These are phyloP conservation scores for Umbilicus rupestris DNA, from an alignment of 164 flowering plant species.

Conservation along the genomic window DNA sequence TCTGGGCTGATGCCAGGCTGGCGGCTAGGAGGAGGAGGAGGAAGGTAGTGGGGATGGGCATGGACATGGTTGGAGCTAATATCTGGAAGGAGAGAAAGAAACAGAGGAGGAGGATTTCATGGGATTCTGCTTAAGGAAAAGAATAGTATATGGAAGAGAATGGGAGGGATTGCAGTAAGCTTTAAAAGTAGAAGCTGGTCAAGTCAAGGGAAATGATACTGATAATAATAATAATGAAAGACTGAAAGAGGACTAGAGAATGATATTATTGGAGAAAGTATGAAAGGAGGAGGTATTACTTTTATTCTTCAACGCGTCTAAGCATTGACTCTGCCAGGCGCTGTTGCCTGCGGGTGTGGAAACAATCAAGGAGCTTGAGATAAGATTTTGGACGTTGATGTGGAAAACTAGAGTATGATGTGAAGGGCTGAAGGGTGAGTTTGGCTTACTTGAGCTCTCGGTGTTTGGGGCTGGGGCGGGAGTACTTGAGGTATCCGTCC, in stretches of 20 bases:
- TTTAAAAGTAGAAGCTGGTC: neutral
- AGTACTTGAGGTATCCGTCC: constrained; percentile 94
- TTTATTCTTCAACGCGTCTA: constrained; percentile 27
- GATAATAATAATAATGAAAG: neutral
- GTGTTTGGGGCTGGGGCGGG: constrained; percentile 90
- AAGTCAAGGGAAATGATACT: neutral
- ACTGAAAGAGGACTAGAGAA: neutral
- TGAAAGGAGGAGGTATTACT: neutral
- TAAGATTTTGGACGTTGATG: neutral
- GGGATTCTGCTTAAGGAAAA: neutral
- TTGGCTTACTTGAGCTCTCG: constrained; percentile 64
- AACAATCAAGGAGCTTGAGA: neutral
- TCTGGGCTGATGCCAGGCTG: constrained; percentile 13
- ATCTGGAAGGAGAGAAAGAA: neutral
- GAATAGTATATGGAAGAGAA: neutral
- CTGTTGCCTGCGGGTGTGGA: constrained; percentile 45
- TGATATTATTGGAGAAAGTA: neutral
- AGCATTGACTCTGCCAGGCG: constrained; percentile 56
- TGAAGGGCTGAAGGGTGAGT: neutral
- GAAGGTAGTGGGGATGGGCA: constrained; percentile 6
- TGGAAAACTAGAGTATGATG: neutral
- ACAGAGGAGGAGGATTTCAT: neutral
- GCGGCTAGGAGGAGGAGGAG: constrained; percentile 10
- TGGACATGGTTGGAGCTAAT: constrained; percentile 2
- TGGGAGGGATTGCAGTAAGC: neutral